These are phyloP conservation scores for Plasmodium vivax DNA, from an alignment of 169 alveolate genomes.

Conservation along the genomic window DNA sequence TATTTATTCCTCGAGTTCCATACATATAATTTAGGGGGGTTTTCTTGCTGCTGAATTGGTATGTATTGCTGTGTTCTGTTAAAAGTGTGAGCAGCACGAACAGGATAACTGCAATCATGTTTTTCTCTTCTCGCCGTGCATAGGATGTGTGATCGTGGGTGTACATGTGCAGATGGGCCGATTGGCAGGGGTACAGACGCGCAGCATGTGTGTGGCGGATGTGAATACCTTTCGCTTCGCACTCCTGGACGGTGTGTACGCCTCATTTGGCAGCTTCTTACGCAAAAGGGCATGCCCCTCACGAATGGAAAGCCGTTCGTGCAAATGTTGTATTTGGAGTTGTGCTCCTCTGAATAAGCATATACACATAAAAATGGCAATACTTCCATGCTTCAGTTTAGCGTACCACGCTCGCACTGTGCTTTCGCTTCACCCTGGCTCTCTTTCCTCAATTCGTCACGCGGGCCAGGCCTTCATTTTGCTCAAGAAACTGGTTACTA, in stretches of 20 bases:
- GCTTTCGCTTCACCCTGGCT: background rate
- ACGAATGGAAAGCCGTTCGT: background rate
- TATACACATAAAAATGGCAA: background rate
- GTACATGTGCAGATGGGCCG: background rate
- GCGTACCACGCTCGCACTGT: background rate
- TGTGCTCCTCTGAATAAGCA: background rate
- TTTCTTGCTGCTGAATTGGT: slow-evolving; percentile 7
- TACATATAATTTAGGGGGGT: slow-evolving; percentile 46
- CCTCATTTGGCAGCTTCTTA: background rate
- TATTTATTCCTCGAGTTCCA: slow-evolving; percentile 15
- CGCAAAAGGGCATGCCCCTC: background rate
- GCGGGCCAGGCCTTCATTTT: background rate
- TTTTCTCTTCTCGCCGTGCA: background rate
- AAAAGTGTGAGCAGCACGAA: background rate
- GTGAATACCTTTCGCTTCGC: background rate
- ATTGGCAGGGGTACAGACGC: background rate
- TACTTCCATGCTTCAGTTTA: background rate
- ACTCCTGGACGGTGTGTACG: background rate
- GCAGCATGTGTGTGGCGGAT: background rate
- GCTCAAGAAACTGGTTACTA: background rate
- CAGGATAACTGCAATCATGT: slow-evolving; percentile 11
- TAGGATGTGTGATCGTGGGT: background rate
- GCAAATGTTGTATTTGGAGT: background rate
- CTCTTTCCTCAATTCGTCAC: background rate
- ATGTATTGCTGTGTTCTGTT: slow-evolving; percentile 33